Percentiles rank a stretch among this genome's conserved stretches.
Conservation (phyloP, 2,329 filamentous ascomycete species). For the Sarocladium strictum region DNA sequence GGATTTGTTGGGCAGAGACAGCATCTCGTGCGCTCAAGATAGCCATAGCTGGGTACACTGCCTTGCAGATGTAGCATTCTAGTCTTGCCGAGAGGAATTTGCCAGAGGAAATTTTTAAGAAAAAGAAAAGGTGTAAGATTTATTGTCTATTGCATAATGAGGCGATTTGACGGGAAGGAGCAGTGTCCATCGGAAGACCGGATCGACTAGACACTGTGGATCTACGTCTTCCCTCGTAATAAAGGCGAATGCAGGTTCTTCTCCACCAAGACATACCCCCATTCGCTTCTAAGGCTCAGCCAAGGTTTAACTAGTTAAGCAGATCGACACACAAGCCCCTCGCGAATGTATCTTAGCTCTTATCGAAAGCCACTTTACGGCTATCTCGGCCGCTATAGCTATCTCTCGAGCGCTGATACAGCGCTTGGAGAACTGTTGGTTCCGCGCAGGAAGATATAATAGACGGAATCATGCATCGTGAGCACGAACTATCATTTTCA, state of each 20-base stretch:
- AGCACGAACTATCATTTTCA: background rate
- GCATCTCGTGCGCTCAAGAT: background rate
- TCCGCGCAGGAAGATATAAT: background rate
- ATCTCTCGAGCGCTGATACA: background rate
- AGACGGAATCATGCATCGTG: background rate
- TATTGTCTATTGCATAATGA: background rate
- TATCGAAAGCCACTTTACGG: background rate
- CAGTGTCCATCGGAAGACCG: background rate
- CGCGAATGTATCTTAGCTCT: background rate
- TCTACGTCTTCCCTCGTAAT: too few relatives aligned
- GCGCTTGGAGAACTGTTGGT: background rate
- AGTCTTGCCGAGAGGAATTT: background rate
- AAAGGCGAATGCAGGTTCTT: background rate
- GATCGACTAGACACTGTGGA: too few relatives aligned
- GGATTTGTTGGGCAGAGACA: background rate
- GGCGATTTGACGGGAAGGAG: background rate
- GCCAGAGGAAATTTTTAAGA: background rate
- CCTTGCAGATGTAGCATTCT: background rate
- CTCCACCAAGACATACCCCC: background rate
- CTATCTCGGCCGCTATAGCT: too few relatives aligned
- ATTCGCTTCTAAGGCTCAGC: background rate
- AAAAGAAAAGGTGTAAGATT: background rate
- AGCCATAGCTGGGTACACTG: background rate
- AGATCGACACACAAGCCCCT: background rate
- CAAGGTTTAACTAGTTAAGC: background rate